Conservation (phyloP, 495 filamentous ascomycete species). For the Penicillium lagena region DNA sequence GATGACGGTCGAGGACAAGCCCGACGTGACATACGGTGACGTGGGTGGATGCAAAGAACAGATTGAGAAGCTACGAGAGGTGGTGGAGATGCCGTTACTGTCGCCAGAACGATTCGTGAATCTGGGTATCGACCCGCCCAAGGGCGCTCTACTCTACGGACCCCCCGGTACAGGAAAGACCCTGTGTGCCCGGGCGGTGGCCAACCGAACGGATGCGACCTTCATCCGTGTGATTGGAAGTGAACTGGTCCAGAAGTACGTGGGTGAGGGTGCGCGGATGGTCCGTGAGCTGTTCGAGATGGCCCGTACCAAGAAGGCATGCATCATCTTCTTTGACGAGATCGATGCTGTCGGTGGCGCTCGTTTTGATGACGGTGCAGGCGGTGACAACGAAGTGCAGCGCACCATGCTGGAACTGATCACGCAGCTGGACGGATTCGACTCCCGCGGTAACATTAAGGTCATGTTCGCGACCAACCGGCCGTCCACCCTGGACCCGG, state of each 20-base stretch:
- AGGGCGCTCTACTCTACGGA: constrained; percentile 94
- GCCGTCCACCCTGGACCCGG: constrained; percentile 91
- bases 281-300: constrained; percentile 98
- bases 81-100: constrained; percentile 95
- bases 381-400: constrained; percentile 99
- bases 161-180: constrained; percentile 98
- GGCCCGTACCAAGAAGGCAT: constrained; percentile 98
- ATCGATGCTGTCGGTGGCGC: constrained; percentile 97
- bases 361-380: constrained; percentile 97
- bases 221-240: constrained; percentile 98
- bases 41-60: constrained; percentile 99
- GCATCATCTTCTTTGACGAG: constrained; percentile 99
- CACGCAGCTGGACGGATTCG: constrained; percentile 96
- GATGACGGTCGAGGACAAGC: constrained; percentile 99
- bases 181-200: constrained; percentile 92
- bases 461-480: constrained; percentile 99
- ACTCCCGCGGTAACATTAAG: constrained; percentile 97
- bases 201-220: constrained; percentile 94
- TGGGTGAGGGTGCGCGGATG: constrained; percentile 96
- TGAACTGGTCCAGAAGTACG: constrained; percentile 97
- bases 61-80: constrained; percentile 97
- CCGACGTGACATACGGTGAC: constrained; percentile 97
- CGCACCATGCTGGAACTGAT: constrained; percentile 98
- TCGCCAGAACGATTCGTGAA: constrained; percentile 96
- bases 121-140: constrained; percentile 96